Percentiles rank a stretch among this genome's conserved stretches.
Evolutionary conservation across 768 basidiomycete genomes (phyloP).

Genomic region (Chalciporus piperatus): DNA sequence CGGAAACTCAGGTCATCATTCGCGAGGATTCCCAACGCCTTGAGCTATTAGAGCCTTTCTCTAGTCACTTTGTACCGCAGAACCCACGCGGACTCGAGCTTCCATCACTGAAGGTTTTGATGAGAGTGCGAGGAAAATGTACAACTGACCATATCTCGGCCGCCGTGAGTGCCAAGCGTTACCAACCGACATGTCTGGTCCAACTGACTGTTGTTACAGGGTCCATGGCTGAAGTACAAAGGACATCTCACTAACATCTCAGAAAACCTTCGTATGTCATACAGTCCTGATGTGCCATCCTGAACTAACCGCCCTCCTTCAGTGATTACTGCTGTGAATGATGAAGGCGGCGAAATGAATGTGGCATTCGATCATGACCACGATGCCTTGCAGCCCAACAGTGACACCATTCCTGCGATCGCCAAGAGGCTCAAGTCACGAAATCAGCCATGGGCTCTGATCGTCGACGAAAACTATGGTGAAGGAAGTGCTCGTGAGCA

Average conservation of each 20-base stretch:
- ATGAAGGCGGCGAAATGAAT: constrained; percentile 93
- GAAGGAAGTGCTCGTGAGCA: constrained; percentile 98
- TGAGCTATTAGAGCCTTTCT: constrained; percentile 84
- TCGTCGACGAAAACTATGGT: constrained; percentile 97
- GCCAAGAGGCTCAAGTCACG: constrained; percentile 87
- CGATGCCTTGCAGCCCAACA: constrained; percentile 37
- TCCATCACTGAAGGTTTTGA: constrained; percentile 75
- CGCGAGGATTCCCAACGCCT: constrained; percentile 76
- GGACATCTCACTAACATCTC: constrained; percentile 96
- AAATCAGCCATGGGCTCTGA: constrained; percentile 84
- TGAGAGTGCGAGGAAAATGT: constrained; percentile 96
- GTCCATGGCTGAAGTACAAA: constrained; percentile 99
- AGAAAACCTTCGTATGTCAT: constrained; percentile 80
- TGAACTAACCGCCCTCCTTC: constrained; percentile 6
- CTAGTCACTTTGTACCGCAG: constrained; percentile 60
- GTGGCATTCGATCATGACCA: constrained; percentile 79
- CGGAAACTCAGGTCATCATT: constrained; percentile 77
- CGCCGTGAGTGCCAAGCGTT: constrained; percentile 53
- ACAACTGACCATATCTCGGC: constrained; percentile 99
- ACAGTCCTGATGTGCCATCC: not conserved
- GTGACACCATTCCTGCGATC: constrained; percentile 85
- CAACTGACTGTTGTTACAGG: constrained; percentile 42
- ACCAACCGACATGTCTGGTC: not conserved
- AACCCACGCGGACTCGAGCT: constrained; percentile 67
- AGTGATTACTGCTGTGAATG: constrained; percentile 96